Evolutionary conservation across 139 green algal genomes (phyloP).

Genomic region (Tetradesmus obliquus): DNA sequence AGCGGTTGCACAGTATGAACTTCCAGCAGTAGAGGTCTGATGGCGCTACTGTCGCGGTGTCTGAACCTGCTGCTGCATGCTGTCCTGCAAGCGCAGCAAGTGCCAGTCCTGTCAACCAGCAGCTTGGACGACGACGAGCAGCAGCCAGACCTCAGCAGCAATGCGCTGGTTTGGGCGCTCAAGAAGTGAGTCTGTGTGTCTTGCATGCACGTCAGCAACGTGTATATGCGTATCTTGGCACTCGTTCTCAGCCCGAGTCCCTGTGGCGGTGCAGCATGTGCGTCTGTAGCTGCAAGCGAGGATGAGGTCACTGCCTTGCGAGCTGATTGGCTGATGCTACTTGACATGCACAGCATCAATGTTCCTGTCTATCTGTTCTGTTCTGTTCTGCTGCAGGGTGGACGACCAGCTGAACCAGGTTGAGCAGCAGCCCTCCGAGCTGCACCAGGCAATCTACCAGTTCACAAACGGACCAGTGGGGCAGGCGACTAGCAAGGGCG

Average conservation of each 20-base stretch:
- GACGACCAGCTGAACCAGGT: constrained; percentile 45
- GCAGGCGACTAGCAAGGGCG: constrained; percentile 41
- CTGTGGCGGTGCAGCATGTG: no score
- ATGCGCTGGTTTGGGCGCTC: constrained; percentile 42
- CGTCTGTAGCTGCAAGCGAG: not conserved
- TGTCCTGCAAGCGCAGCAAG: constrained; percentile 12
- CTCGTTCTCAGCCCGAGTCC: no score
- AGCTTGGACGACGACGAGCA: not conserved
- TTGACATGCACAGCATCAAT: not conserved
- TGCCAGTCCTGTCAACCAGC: constrained; percentile 21
- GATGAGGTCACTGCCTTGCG: not conserved
- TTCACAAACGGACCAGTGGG: constrained; percentile 47
- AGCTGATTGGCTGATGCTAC: no score
- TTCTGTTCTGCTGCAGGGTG: constrained; percentile 25
- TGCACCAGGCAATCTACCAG: constrained; percentile 41
- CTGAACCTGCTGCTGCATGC: not conserved
- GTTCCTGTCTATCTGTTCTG: not conserved
- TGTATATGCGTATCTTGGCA: no score
- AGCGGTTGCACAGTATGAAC: not conserved
- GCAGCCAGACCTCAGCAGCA: constrained; percentile 16
- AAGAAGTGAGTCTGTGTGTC: constrained; percentile 19
- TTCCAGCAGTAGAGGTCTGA: no score
- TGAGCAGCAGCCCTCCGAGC: constrained; percentile 34
- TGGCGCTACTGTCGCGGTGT: not conserved
- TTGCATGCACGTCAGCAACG: not conserved